Base-by-base conservation (phyloP, 257 asterid species). In the Petrea volubilis region DNA sequence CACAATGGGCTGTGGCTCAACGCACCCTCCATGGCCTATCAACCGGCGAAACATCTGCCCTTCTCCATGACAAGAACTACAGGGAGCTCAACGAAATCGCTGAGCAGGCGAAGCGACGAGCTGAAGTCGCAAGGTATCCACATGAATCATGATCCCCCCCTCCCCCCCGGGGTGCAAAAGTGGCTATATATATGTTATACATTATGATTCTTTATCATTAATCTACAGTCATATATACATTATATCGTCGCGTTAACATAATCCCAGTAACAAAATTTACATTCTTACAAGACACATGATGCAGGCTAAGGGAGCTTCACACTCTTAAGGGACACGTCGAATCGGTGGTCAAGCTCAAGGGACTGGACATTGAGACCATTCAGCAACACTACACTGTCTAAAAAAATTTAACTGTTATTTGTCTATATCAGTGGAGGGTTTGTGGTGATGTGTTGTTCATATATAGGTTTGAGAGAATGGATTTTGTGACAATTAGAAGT, bases 1-100 rank as follows among this genome's bases (percentile, higher is more conserved):
- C 89, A 49, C 87, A 82, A 64, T 84, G 89, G 89, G 89, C 83
- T 0, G 75, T 74, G 67, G 89, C 82, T 24, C 89, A 84, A 52
- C 84, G 86, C 14, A 82, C 92, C 44, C 85, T 84, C 21, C 88
- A 84, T 17, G 89, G 86, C 3, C 89, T 78, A 11, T 71, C 84
- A 7, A 75, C 79, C 8, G 21, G 75, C 0, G 83, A 72, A 41
- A 38, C 41, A 7, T 1, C 62, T 21, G 67, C 64, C 14, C 18
- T 71, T 12, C 62, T 76, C 65, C 62, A 56, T 1, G 86, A 78
- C 34, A 78, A 73, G 50, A 83, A 55, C 81, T 82, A 81, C 59
- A 65, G 75, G 18, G 86, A 84, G 68, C 59, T 84, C 18, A 76
- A 83, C 3, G 89, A 84, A 46, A 84, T 84, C 20, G 86, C 89